Evolutionary conservation across 495 filamentous ascomycete species (phyloP), one percentile per base, ranked within the genome.

Genomic region (Podospora tetraspora): DNA sequence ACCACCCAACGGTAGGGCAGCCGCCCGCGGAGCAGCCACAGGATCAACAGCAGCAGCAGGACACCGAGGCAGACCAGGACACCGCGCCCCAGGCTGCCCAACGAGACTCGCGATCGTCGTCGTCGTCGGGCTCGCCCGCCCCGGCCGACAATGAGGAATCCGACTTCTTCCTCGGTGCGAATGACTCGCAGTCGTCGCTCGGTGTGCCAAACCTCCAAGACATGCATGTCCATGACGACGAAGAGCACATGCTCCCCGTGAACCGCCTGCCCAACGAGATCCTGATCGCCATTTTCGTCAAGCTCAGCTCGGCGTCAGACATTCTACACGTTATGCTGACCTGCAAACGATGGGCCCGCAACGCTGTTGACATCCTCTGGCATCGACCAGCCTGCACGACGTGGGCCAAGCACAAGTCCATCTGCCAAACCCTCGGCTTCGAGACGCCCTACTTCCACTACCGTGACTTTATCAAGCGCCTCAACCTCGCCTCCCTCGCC

Each of bases 311-410:
- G 32, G 84, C 92, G 3, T 77, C 78, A 5, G 95, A 98, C 74
- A 85, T 97, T 68, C 82, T 91, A 69, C 90, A 88, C 77, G 94
- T 92, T 76, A 94, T 99, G 92, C 81, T 94, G 73, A 94, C 96
- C 9, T 96, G 89, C 73, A 92, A 92, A 75, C 88, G 89, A 69
- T 99, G 96, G 96, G 90, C 96, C 58, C 84, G 90, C 68, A 97
- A 97, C 75, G 90, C 88, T 61, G 96, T 98, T 32, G 95, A 94
- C 64, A 86, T 97, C 59, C 84, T 99, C 13, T 99, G 95, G 95
- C 94, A 98, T 76, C 86, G 95, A 61, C 95, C 96, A 2, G 86
- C 91, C 29, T 97, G 95, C 80, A 91, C 90, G 68, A 91, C 86
- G 66, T 98, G 93, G 91, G 74, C 83, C 21, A 91, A 91, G 72